phyloP scores from a whole-genome alignment of 148 eudicot genomes.

The Nyssa sinensis region DNA sequence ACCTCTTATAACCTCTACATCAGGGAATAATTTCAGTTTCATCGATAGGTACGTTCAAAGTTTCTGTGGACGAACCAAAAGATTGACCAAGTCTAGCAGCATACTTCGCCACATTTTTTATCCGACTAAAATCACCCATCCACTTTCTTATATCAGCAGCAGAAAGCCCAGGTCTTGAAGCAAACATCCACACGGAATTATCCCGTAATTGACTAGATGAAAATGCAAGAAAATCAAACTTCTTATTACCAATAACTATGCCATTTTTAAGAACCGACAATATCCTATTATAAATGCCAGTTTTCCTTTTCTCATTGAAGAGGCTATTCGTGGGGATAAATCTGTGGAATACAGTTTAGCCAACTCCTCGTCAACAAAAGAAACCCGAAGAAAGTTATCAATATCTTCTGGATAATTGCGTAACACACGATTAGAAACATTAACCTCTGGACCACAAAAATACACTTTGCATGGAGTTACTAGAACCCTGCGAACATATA shows the following conservation, averaged over 20 bases:
- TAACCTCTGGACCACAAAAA: constrained; percentile 78
- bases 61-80: constrained; percentile 69
- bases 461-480: constrained; percentile 67
- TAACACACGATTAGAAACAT: constrained; percentile 68
- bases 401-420: constrained; percentile 42
- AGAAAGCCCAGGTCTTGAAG: constrained; percentile 50
- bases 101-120: constrained; percentile 72
- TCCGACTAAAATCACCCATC: constrained; percentile 66
- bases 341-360: constrained; percentile 56
- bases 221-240: constrained; percentile 44
- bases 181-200: constrained; percentile 83
- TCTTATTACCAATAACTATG: no score
- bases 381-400: constrained; percentile 68
- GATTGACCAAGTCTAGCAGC: constrained; percentile 88
- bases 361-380: constrained; percentile 73
- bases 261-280: constrained; percentile 34
- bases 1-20: constrained; percentile 25
- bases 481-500: constrained; percentile 58
- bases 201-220: constrained; percentile 79
- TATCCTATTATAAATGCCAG: constrained; percentile 52
- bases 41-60: constrained; percentile 43
- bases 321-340: constrained; percentile 42
- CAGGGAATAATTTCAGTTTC: constrained; percentile 57
- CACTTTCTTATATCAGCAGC: constrained; percentile 53
- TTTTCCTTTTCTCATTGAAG: constrained; percentile 27